Evolutionary conservation across 1,139 yeast species (phyloP), one percentile per base, ranked within the genome.

Genomic region (Taiozyma sp.): DNA sequence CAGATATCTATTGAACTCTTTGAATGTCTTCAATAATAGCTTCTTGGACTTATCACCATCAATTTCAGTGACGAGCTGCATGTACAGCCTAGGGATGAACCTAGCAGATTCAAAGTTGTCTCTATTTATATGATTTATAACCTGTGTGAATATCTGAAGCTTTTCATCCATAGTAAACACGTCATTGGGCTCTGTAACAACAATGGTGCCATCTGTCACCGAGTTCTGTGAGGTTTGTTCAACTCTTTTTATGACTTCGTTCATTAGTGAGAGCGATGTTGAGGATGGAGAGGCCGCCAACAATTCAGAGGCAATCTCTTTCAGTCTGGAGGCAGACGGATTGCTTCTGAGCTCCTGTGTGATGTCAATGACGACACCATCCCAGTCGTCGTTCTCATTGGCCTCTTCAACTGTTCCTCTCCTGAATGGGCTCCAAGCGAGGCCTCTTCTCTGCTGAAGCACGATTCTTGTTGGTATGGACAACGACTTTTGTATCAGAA

Each of bases 21-120:
- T 49, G 19, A 55, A 48, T 2, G 53, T 52, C 9, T 42, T 34
- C 6, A 54, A 29, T 6, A 54, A 37, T 10, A 52, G 24, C 35
- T 44, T 32, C 3, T 43, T 24, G 14, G 56, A 43, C 1, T 44
- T 22, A 2, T 21, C 3, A 1, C 19, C 39, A 7, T 42, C 16
- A 3, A 52, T 53, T 9, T 42, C 22, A n/a, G 47, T 46, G 14
- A 55, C 29, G 39, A 58, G 43, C 16, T 56, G 56, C 2, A 60
- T 48, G 47, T 58, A 60, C 19, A 60, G 22, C 6, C 61, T 34
- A 2, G 63, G 63, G 3, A 60, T 47, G 34, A 60, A 60, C 14
- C 60, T 48, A 1, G 63, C 63, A 16, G 57, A 47, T 24, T 53
- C 44, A 47, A 52, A 60, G 46, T 57, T 60, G 5, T 50, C 51